Percentiles rank a stretch among this genome's conserved stretches.
phyloP scores from a whole-genome alignment of 495 filamentous ascomycete genomes.

The Talaromyces stipitatus region DNA sequence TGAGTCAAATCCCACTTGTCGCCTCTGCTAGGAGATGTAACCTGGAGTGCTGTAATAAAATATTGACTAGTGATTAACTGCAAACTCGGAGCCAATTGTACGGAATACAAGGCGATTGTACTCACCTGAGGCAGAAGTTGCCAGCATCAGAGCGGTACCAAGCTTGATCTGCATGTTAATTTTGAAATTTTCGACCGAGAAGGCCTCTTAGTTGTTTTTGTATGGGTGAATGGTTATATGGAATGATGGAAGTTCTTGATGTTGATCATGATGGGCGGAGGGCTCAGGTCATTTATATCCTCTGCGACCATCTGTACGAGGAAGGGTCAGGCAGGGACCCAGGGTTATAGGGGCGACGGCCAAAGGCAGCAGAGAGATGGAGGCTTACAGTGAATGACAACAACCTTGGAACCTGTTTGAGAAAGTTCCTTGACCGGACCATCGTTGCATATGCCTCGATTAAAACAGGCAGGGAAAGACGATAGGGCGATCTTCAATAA shows the following conservation, averaged over 20 bases:
- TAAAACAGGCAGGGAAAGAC: neutral
- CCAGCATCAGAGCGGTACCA: neutral
- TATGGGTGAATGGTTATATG: neutral
- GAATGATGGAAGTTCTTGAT: neutral
- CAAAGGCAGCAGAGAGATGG: neutral
- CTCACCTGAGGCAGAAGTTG: slow-evolving; percentile 5
- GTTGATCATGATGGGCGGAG: neutral
- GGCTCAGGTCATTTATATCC: neutral
- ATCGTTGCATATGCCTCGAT: neutral
- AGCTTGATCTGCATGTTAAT: slow-evolving; percentile 2
- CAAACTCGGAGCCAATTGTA: neutral
- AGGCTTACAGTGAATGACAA: neutral
- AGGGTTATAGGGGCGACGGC: neutral
- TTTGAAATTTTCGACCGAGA: neutral
- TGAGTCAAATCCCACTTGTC: slow-evolving; percentile 18
- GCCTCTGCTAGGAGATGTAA: slow-evolving; percentile 26
- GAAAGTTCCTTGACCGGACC: neutral
- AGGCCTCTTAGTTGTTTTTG: neutral
- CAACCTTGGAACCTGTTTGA: neutral
- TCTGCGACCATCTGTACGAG: neutral
- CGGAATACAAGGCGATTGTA: neutral
- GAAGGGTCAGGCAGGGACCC: neutral
- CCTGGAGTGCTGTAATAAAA: slow-evolving; percentile 17
- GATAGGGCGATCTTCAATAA: neutral
- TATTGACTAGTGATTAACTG: neutral